Conservation (phyloP, 2,329 filamentous ascomycete genomes). For the Talaromyces marneffei region DNA sequence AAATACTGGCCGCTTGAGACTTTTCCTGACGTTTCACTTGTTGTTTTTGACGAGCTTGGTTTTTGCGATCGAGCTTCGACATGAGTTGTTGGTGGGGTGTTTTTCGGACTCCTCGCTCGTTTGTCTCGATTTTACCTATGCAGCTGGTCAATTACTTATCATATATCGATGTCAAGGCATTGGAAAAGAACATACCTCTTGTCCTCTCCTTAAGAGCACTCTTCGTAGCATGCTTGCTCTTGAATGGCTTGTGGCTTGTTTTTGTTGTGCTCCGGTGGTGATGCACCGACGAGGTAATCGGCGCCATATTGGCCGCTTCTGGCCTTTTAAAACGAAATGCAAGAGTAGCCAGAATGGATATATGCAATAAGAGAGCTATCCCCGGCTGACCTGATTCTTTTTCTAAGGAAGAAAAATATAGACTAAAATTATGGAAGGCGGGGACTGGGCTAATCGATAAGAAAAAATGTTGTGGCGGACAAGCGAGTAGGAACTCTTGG, state of each 20-base stretch:
- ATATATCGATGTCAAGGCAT: background rate
- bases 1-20: conserved; percentile 70
- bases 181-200: conserved; percentile 58
- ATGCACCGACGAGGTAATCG: conserved; percentile 47
- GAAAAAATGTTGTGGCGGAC: conserved; percentile 27
- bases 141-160: background rate
- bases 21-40: conserved; percentile 78
- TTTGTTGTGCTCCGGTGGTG: conserved; percentile 94
- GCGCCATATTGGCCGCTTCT: conserved; percentile 63
- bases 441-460: conserved; percentile 15
- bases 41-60: conserved; percentile 88
- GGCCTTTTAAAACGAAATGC: conserved; percentile 81
- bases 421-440: conserved; percentile 20
- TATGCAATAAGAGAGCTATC: conserved; percentile 4
- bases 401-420: background rate
- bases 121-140: conserved; percentile 66
- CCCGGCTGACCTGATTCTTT: background rate
- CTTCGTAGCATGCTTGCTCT: conserved; percentile 85
- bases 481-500: conserved; percentile 34
- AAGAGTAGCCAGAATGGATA: conserved; percentile 48
- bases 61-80: conserved; percentile 92
- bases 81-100: conserved; percentile 94
- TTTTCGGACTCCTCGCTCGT: conserved; percentile 67
- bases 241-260: conserved; percentile 80
- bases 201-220: conserved; percentile 74